phyloP scores from a whole-genome alignment of 495 filamentous ascomycete species.

The Penicillium goetzii region DNA sequence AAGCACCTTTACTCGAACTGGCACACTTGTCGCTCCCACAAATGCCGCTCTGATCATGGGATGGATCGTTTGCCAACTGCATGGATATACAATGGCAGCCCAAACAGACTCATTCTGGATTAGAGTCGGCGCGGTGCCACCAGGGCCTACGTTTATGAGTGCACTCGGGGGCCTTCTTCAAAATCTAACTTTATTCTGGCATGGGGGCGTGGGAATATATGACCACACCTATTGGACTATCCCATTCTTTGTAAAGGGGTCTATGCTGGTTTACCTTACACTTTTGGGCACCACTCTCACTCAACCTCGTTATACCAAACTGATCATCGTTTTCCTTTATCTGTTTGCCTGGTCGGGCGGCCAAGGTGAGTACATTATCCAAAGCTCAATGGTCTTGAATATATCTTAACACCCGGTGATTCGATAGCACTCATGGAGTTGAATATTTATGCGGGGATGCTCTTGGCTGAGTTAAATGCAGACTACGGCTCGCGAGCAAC shows the following conservation, averaged over 20 bases:
- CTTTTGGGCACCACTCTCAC: constrained; percentile 18
- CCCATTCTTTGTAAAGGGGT: constrained; percentile 22
- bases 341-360: constrained; percentile 18
- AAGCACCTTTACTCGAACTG: constrained; percentile 18
- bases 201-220: constrained; percentile 12
- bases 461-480: constrained; percentile 21
- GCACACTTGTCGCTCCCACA: constrained; percentile 17
- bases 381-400: neutral
- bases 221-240: constrained; percentile 24
- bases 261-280: constrained; percentile 23
- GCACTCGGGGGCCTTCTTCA: constrained; percentile 11
- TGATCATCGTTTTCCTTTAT: constrained; percentile 21
- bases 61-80: constrained; percentile 22
- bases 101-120: constrained; percentile 18
- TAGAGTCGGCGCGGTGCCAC: constrained; percentile 6
- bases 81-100: constrained; percentile 15
- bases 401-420: neutral
- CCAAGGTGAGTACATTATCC: constrained; percentile 8
- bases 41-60: constrained; percentile 6
- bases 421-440: constrained; percentile 21
- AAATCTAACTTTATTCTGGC: constrained; percentile 21
- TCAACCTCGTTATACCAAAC: constrained; percentile 10
- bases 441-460: constrained; percentile 26
- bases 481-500: constrained; percentile 18
- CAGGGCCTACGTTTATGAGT: constrained; percentile 15